Percentiles rank a stretch among this genome's conserved stretches.
Conservation (phyloP, 805 yeast species). For the Kregervanrija delftensis region DNA sequence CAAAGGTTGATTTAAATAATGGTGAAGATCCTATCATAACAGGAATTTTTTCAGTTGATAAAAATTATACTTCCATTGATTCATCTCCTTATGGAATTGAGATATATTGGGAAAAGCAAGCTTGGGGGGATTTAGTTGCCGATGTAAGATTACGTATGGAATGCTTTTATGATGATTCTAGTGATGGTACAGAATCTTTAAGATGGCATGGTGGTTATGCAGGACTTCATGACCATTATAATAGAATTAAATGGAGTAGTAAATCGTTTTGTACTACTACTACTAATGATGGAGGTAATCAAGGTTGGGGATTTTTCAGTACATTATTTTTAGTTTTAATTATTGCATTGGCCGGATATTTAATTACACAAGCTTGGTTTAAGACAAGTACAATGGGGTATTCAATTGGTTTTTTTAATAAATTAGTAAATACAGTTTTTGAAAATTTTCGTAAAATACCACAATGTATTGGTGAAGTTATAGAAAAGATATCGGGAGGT, state of each 20-base stretch:
- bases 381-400: constrained; percentile 60
- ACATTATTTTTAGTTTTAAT: constrained; percentile 75
- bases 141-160: constrained; percentile 39
- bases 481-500: constrained; percentile 58
- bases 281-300: too few relatives aligned
- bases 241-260: constrained; percentile 16
- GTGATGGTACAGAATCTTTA: constrained; percentile 13
- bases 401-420: constrained; percentile 61
- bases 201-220: constrained; percentile 5
- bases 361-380: constrained; percentile 69
- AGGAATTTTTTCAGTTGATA: too few relatives aligned
- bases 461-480: constrained; percentile 58
- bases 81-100: too few relatives aligned
- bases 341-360: constrained; percentile 64
- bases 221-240: background rate
- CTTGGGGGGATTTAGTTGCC: constrained; percentile 55
- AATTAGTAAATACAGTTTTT: constrained; percentile 60
- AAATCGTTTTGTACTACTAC: constrained; percentile 6
- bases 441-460: constrained; percentile 57
- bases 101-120: too few relatives aligned
- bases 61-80: too few relatives aligned
- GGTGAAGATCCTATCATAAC: constrained; percentile 33
- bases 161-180: constrained; percentile 34
- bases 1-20: constrained; percentile 46
- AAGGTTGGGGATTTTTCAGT: constrained; percentile 71